A percentile compares a stretch with the other conserved stretches of the same genome.
phyloP scores from a whole-genome alignment of 2,329 filamentous ascomycete genomes.

The Epichloe gansuensis region DNA sequence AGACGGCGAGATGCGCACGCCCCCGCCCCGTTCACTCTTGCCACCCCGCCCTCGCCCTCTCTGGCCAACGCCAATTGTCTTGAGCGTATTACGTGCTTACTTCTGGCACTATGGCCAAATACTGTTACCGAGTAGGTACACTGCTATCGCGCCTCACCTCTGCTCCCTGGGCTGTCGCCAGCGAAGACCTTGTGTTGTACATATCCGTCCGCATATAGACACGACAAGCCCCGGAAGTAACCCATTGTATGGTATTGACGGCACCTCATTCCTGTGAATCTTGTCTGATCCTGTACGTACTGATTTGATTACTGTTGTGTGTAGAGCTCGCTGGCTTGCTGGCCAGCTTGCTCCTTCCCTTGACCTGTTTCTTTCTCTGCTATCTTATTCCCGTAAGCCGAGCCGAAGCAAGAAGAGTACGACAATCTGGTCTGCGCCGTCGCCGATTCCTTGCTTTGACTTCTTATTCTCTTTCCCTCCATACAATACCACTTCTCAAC shows the following conservation, averaged over 20 bases:
- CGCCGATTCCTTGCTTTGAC: background rate
- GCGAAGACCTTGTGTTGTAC: background rate
- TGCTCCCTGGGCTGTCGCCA: background rate
- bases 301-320: too few species aligned
- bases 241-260: background rate
- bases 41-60: background rate
- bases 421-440: background rate
- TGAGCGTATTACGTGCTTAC: too few species aligned
- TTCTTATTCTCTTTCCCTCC: background rate
- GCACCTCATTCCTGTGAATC: background rate
- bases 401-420: background rate
- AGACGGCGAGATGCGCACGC: background rate
- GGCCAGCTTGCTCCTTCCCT: background rate
- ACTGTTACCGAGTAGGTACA: too few species aligned
- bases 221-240: too few species aligned
- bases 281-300: background rate
- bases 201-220: too few species aligned
- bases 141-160: too few species aligned
- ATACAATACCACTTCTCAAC: background rate
- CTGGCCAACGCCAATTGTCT: background rate
- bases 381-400: slow-evolving; percentile 3
- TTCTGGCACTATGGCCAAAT: too few species aligned
- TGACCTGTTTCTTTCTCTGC: background rate
- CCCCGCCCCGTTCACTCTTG: background rate
- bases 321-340: too few species aligned